phyloP scores from a whole-genome alignment of 352 stramenopile genomes.

The Globisporangium alternatum region DNA sequence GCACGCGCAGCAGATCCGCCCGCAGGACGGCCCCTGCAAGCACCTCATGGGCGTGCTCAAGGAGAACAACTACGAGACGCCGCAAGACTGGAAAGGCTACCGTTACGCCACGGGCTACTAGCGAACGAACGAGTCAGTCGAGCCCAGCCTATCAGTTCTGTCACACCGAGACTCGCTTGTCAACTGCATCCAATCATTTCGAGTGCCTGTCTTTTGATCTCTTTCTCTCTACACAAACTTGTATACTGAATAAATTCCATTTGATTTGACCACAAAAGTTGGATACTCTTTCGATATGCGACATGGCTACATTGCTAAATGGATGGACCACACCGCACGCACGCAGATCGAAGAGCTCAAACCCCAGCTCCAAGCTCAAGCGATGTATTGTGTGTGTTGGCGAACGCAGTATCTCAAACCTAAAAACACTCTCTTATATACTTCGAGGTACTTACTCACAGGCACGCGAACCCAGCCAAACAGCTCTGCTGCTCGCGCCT shows the following conservation, averaged over 20 bases:
- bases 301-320: slow-evolving; percentile 3
- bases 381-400: neutral
- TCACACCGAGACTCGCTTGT: neutral
- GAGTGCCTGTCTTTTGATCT: neutral
- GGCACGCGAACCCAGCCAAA: neutral
- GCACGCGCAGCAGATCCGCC: slow-evolving; percentile 68
- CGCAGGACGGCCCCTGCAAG: slow-evolving; percentile 88
- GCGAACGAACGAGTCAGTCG: neutral
- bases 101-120: slow-evolving; percentile 84
- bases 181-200: neutral
- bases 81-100: slow-evolving; percentile 91
- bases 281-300: neutral
- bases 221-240: slow-evolving; percentile 2
- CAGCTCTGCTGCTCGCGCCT: neutral
- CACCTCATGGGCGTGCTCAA: slow-evolving; percentile 91
- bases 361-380: no score
- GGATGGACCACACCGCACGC: slow-evolving; percentile 1
- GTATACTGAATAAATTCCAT: neutral
- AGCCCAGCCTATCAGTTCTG: neutral
- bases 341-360: neutral
- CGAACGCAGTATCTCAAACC: neutral
- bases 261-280: neutral
- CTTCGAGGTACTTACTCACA: neutral
- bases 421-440: slow-evolving; percentile 7
- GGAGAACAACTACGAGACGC: slow-evolving; percentile 77